Conservation (phyloP, 75 land plant species). For the Picea glauca region DNA sequence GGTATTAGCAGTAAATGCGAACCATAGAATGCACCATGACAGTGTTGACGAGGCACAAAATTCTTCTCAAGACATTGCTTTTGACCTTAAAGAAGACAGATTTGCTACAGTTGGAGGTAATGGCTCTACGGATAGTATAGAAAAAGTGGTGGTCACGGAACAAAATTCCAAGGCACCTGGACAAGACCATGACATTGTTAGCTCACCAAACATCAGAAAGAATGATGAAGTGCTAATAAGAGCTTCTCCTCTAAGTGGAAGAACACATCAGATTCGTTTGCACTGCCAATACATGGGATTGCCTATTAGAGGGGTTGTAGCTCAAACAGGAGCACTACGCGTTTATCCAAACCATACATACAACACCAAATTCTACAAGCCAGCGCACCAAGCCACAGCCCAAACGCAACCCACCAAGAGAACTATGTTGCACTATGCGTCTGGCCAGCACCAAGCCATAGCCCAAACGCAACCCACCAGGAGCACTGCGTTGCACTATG, state of each 20-base stretch:
- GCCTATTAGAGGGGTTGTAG: slow-evolving; percentile 78
- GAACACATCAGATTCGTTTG: slow-evolving; percentile 92
- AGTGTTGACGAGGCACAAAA: slow-evolving; percentile 5
- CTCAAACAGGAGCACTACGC: too few species aligned
- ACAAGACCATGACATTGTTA: slow-evolving; percentile 3
- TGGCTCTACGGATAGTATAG: slow-evolving; percentile 15
- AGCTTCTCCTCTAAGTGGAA: slow-evolving; percentile 78
- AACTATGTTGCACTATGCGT: too few species aligned
- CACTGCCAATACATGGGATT: slow-evolving; percentile 88
- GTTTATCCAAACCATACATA: too few species aligned
- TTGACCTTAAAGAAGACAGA: neutral
- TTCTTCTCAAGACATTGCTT: neutral
- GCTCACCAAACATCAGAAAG: slow-evolving; percentile 6
- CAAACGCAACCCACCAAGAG: too few species aligned
- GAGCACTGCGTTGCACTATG: too few species aligned
- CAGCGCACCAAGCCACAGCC: too few species aligned
- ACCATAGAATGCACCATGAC: neutral
- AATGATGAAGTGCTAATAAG: slow-evolving; percentile 61
- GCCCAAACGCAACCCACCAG: too few species aligned
- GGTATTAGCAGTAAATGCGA: slow-evolving; percentile 49
- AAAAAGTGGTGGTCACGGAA: slow-evolving; percentile 24
- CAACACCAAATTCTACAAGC: too few species aligned
- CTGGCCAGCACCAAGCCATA: too few species aligned
- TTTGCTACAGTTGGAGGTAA: neutral
- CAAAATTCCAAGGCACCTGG: neutral